Percentiles rank a stretch among this genome's conserved stretches.
These are phyloP conservation scores for Neopestalotiopsis clavispora DNA, from an alignment of 2,329 filamentous ascomycete genomes.

Conservation along the genomic window DNA sequence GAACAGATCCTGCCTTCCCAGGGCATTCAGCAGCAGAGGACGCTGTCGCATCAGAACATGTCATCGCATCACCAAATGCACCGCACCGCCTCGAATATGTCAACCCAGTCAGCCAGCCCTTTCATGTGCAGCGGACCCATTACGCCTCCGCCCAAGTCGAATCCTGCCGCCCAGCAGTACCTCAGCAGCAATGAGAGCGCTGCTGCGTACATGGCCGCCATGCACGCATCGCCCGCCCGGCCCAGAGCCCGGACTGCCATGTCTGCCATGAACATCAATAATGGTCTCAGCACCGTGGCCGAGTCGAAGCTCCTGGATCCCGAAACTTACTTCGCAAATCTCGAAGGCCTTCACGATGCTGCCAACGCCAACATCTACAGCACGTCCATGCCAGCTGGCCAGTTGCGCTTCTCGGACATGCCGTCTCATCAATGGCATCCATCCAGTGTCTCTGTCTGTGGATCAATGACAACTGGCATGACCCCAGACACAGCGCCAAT, in stretches of 20 bases:
- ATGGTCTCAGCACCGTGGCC: conserved; percentile 40
- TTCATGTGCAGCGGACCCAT: conserved; percentile 42
- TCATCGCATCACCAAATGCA: conserved; percentile 46
- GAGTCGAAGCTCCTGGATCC: conserved; percentile 44
- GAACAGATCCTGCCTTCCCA: conserved; percentile 18
- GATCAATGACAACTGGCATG: conserved; percentile 40
- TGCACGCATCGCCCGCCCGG: conserved; percentile 28
- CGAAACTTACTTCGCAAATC: conserved; percentile 41
- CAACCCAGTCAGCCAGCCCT: conserved; percentile 43
- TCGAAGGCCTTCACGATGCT: conserved; percentile 13
- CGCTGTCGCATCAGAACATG: conserved; percentile 39
- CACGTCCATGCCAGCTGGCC: conserved; percentile 8
- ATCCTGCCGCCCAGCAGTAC: conserved; percentile 29
- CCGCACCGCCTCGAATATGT: conserved; percentile 48
- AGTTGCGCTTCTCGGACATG: conserved; percentile 26
- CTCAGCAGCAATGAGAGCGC: conserved; percentile 37
- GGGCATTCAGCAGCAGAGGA: conserved; percentile 37
- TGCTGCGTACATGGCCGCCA: conserved; percentile 31
- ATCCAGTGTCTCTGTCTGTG: conserved; percentile 36
- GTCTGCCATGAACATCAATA: conserved; percentile 25
- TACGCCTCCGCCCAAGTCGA: conserved; percentile 37
- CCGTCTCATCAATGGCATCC: conserved; percentile 27
- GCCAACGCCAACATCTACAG: not conserved
- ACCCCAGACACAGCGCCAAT: conserved; percentile 38
- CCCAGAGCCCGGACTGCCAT: conserved; percentile 30